These are phyloP conservation scores for Truncatella angustata DNA, from an alignment of 2,329 filamentous ascomycete species.

Conservation along the genomic window DNA sequence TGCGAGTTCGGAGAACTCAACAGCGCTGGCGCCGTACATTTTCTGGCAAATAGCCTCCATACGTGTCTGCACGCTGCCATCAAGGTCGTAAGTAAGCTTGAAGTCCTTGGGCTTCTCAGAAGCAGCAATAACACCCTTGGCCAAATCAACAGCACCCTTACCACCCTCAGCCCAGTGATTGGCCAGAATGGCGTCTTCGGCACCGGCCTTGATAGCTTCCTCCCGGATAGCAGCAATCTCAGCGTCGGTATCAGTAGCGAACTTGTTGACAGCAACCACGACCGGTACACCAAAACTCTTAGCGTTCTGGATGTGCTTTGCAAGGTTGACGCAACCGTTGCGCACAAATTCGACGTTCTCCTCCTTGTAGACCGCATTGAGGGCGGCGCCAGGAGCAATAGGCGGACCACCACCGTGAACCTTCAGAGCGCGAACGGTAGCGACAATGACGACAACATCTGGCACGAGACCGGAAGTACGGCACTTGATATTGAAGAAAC, in stretches of 20 bases:
- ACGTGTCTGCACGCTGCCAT: conserved; percentile 77
- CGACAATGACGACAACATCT: conserved; percentile 91
- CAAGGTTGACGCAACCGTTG: conserved; percentile 87
- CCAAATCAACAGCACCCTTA: conserved; percentile 83
- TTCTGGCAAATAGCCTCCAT: conserved; percentile 87
- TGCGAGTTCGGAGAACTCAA: conserved; percentile 91
- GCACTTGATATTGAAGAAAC: conserved; percentile 99
- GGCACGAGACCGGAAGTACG: conserved; percentile 88
- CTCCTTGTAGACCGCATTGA: conserved; percentile 85
- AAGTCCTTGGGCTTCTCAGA: conserved; percentile 83
- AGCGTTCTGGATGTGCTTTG: conserved; percentile 92
- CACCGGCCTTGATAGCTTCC: conserved; percentile 86
- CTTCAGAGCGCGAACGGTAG: conserved; percentile 93
- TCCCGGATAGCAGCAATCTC: conserved; percentile 88
- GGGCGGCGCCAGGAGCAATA: conserved; percentile 79
- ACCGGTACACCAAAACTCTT: conserved; percentile 88
- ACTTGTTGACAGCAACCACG: conserved; percentile 96
- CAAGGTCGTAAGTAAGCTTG: conserved; percentile 78
- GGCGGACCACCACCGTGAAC: conserved; percentile 96
- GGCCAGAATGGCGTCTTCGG: conserved; percentile 87
- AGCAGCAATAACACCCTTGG: conserved; percentile 80
- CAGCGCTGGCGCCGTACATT: conserved; percentile 89
- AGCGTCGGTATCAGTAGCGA: conserved; percentile 88
- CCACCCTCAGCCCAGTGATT: conserved; percentile 98
- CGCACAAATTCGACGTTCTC: conserved; percentile 93